These are phyloP conservation scores for Trematosphaeria pertusa DNA, from an alignment of 2,329 filamentous ascomycete species.

Conservation along the genomic window DNA sequence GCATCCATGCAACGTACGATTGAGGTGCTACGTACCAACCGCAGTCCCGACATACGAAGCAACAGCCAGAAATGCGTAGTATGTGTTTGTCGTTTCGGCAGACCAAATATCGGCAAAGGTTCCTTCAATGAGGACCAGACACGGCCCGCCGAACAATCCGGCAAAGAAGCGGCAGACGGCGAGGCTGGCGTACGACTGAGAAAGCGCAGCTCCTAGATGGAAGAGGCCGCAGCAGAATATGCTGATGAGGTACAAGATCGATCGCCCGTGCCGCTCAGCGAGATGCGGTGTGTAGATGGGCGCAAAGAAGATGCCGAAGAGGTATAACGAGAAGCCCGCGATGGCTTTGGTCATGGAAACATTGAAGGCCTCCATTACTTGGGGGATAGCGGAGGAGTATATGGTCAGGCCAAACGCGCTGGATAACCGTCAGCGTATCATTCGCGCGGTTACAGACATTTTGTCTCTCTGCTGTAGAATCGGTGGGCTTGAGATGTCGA, in stretches of 20 bases:
- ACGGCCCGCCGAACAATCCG: slow-evolving; percentile 33
- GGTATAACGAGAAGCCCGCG: slow-evolving; percentile 64
- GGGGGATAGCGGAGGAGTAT: slow-evolving; percentile 51
- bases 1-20: not conserved
- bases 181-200: slow-evolving; percentile 57
- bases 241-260: slow-evolving; percentile 56
- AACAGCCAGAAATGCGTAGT: slow-evolving; percentile 41
- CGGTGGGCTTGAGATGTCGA: too few species aligned
- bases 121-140: slow-evolving; percentile 37
- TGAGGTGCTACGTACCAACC: slow-evolving; percentile 5
- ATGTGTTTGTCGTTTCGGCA: slow-evolving; percentile 39
- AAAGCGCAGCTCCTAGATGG: slow-evolving; percentile 59
- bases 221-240: slow-evolving; percentile 59
- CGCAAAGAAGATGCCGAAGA: slow-evolving; percentile 65
- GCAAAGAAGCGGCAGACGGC: slow-evolving; percentile 54
- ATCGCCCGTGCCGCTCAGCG: slow-evolving; percentile 62
- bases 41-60: slow-evolving; percentile 42
- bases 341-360: slow-evolving; percentile 62
- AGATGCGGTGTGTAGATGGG: slow-evolving; percentile 64
- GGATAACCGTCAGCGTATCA: not conserved
- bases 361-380: slow-evolving; percentile 59
- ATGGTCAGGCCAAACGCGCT: slow-evolving; percentile 61
- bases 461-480: too few species aligned
- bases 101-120: slow-evolving; percentile 44
- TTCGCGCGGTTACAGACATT: not conserved